Percentiles rank a stretch among this genome's conserved stretches.
Conservation (phyloP, 805 yeast genomes). For the Candida jianshihensis region DNA sequence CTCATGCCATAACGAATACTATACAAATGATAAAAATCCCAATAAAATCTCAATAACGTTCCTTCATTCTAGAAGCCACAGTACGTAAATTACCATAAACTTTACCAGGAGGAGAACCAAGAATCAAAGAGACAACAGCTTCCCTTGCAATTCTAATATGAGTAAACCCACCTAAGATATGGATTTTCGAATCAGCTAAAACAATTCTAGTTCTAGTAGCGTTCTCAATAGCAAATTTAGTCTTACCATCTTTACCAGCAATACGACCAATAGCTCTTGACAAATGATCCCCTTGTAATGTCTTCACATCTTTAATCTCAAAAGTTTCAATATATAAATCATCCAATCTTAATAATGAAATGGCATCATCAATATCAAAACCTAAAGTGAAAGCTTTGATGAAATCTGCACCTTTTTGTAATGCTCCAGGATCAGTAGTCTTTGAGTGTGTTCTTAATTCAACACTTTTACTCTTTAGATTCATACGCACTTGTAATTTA, state of each 20-base stretch:
- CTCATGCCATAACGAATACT: neutral
- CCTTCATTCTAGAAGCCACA: slow-evolving; percentile 95
- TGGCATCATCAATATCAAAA: slow-evolving; percentile 94
- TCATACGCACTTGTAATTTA: slow-evolving; percentile 94
- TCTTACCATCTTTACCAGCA: slow-evolving; percentile 99
- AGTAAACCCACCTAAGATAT: slow-evolving; percentile 93
- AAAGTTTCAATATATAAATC: slow-evolving; percentile 96
- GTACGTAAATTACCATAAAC: slow-evolving; percentile 96
- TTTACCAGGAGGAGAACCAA: slow-evolving; percentile 98
- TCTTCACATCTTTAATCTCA: slow-evolving; percentile 94
- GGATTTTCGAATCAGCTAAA: slow-evolving; percentile 93
- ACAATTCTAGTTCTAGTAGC: slow-evolving; percentile 98
- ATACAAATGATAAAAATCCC: neutral
- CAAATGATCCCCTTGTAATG: slow-evolving; percentile 91
- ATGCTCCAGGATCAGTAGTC: slow-evolving; percentile 88
- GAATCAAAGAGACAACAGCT: slow-evolving; percentile 86
- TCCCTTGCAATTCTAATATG: slow-evolving; percentile 99
- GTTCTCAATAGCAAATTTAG: slow-evolving; percentile 96
- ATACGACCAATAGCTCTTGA: slow-evolving; percentile 99
- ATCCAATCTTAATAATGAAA: slow-evolving; percentile 88
- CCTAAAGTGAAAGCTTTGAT: slow-evolving; percentile 93
- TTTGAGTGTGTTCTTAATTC: slow-evolving; percentile 74
- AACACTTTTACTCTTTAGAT: slow-evolving; percentile 77
- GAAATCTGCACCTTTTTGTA: slow-evolving; percentile 97
- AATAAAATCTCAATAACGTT: slow-evolving; percentile 53